phyloP scores from a whole-genome alignment of 1,139 yeast species.

The Cylindricascospora bacillispora region DNA sequence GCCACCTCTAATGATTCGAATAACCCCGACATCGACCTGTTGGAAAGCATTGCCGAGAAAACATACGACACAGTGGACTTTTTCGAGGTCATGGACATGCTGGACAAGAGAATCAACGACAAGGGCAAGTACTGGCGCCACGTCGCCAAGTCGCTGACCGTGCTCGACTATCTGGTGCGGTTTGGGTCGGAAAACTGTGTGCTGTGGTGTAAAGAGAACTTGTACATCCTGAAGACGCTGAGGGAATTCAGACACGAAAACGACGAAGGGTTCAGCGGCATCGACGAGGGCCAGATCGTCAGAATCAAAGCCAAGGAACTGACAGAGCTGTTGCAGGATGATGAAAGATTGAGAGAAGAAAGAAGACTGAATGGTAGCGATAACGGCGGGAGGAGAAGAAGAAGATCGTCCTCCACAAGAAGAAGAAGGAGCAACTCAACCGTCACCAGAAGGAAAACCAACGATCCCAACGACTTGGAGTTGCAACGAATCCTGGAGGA shows the following conservation, averaged over 20 bases:
- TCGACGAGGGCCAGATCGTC: conserved; percentile 82
- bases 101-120: conserved; percentile 86
- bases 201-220: conserved; percentile 84
- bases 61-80: conserved; percentile 70
- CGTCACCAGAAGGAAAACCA: neutral
- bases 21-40: conserved; percentile 71
- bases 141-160: conserved; percentile 80
- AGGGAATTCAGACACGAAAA: conserved; percentile 84
- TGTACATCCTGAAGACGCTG: conserved; percentile 79
- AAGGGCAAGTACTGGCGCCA: conserved; percentile 98
- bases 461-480: conserved; percentile 49
- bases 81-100: conserved; percentile 88
- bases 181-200: conserved; percentile 88
- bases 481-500: conserved; percentile 73
- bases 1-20: conserved; percentile 86
- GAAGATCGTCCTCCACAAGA: conserved; percentile 8
- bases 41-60: conserved; percentile 73
- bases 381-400: conserved; percentile 21
- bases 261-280: conserved; percentile 39
- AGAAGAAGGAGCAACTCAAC: conserved; percentile 1
- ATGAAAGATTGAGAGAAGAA: conserved; percentile 69
- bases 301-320: conserved; percentile 88
- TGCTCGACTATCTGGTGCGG: conserved; percentile 77
- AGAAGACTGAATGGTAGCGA: conserved; percentile 33
- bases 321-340: conserved; percentile 67